Evolutionary conservation across 2,329 filamentous ascomycete genomes (phyloP).

Genomic region (Beauveria bassiana): DNA sequence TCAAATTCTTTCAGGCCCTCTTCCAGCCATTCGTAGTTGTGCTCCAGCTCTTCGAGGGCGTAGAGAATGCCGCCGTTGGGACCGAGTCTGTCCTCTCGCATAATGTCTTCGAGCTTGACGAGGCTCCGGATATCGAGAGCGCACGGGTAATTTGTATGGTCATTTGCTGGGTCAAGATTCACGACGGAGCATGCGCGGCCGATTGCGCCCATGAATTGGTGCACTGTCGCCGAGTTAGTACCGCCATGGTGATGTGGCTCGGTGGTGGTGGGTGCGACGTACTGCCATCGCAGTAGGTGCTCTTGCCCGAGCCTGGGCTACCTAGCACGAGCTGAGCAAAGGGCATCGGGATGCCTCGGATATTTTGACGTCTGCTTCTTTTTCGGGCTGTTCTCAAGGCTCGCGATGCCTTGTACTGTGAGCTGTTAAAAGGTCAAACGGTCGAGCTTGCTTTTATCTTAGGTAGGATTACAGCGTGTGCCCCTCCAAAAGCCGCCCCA

Average conservation of each 20-base stretch:
- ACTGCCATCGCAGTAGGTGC: conserved; percentile 96
- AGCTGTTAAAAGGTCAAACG: not conserved
- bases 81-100: conserved; percentile 82
- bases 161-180: conserved; percentile 96
- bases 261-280: conserved; percentile 22
- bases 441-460: not conserved
- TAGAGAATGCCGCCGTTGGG: conserved; percentile 91
- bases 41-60: conserved; percentile 88
- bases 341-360: conserved; percentile 35
- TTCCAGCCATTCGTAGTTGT: conserved; percentile 89
- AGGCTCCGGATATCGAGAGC: conserved; percentile 86
- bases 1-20: conserved; percentile 69
- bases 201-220: conserved; percentile 95
- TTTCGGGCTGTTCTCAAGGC: not conserved
- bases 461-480: not conserved
- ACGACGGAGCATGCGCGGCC: conserved; percentile 90
- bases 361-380: not conserved
- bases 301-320: conserved; percentile 93
- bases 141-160: conserved; percentile 79
- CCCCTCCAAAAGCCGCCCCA: conserved; percentile 3
- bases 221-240: conserved; percentile 47
- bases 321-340: conserved; percentile 78
- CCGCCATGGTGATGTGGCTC: not conserved
- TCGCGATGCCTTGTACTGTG: not conserved
- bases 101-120: conserved; percentile 87